Base-by-base conservation (phyloP, 257 asterid genomes). In the Capsicum baccatum region DNA sequence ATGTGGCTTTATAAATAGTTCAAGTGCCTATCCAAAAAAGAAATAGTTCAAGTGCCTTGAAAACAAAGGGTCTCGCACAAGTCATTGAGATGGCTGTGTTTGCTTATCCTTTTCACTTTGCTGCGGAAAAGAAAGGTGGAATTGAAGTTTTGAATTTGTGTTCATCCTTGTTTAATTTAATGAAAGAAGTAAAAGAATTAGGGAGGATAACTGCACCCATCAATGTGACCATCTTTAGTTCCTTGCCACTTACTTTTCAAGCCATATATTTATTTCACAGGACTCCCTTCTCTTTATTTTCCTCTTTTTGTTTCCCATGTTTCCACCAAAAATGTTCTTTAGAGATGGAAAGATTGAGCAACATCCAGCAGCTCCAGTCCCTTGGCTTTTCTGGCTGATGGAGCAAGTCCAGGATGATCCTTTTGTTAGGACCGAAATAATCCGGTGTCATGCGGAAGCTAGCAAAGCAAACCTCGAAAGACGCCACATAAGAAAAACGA, bases 31-130 rank as follows among this genome's bases (percentile, higher is more conserved):
- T 56, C 81, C 80, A 19, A 2, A 50, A 48, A 48, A 74, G 3
- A 35, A 50, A 21, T 11, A 74, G 19, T 50, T 74, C 81, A 21
- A 76, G 63, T 52, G 81, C 81, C 15, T 71, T 74, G 60, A 50
- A 50, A 76, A 76, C 14, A 26, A 76, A 76, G 59, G 81, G 63
- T 13, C 26, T 76, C 5, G 2, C 60, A 76, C 62, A 33, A 76
- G 48, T 50, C 81, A 26, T 52, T 76, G 26, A 52, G 81, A 52
- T 52, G 60, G 48, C 26, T 76, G 63, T 76, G 26, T 26, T 52
- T 76, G 81, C 26, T 14, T 52, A 52, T 52, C 26, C 47, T 76
- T 76, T 50, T 76, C 5, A 52, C 7, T 52, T 52, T 76, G 26
- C 63, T 5, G 48, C 26, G 26, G 47, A 76, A 76, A 48, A 21